Conservation (phyloP, 2,329 filamentous ascomycete species). For the Pezicula radicicola region DNA sequence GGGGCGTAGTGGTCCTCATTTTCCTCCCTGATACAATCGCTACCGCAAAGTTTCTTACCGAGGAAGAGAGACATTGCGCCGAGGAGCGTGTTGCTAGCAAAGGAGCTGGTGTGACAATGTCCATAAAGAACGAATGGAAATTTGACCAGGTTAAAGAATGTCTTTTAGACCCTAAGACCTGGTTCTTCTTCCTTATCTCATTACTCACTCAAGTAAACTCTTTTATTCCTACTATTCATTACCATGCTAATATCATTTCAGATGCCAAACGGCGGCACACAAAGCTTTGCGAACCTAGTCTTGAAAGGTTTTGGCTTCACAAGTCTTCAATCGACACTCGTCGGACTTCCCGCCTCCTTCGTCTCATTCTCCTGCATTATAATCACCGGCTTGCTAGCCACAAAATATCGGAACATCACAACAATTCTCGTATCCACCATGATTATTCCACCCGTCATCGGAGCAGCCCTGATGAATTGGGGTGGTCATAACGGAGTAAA, state of each 20-base stretch:
- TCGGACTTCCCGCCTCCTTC: slow-evolving; percentile 16
- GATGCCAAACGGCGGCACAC: slow-evolving; percentile 61
- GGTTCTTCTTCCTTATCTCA: slow-evolving; percentile 53
- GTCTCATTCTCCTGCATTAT: slow-evolving; percentile 17
- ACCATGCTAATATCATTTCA: background rate
- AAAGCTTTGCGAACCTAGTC: slow-evolving; percentile 51
- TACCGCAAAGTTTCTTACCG: slow-evolving; percentile 51
- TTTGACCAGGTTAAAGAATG: slow-evolving; percentile 49
- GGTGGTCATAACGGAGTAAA: slow-evolving; percentile 13
- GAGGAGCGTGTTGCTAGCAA: slow-evolving; percentile 41
- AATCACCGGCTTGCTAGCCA: slow-evolving; percentile 32
- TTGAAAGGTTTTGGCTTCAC: slow-evolving; percentile 34
- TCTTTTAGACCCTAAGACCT: slow-evolving; percentile 55
- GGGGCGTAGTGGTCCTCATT: slow-evolving; percentile 43
- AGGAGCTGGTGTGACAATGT: slow-evolving; percentile 48
- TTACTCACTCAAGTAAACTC: slow-evolving; percentile 40
- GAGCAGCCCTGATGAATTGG: slow-evolving; percentile 23
- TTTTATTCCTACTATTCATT: background rate
- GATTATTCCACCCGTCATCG: slow-evolving; percentile 19
- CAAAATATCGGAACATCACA: slow-evolving; percentile 17
- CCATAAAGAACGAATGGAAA: slow-evolving; percentile 39
- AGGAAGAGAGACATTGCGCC: slow-evolving; percentile 47
- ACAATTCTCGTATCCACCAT: slow-evolving; percentile 17
- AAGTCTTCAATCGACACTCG: slow-evolving; percentile 27
- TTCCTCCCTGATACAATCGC: slow-evolving; percentile 49